phyloP scores from a whole-genome alignment of 2,329 filamentous ascomycete species.

The Colletotrichum sp. region DNA sequence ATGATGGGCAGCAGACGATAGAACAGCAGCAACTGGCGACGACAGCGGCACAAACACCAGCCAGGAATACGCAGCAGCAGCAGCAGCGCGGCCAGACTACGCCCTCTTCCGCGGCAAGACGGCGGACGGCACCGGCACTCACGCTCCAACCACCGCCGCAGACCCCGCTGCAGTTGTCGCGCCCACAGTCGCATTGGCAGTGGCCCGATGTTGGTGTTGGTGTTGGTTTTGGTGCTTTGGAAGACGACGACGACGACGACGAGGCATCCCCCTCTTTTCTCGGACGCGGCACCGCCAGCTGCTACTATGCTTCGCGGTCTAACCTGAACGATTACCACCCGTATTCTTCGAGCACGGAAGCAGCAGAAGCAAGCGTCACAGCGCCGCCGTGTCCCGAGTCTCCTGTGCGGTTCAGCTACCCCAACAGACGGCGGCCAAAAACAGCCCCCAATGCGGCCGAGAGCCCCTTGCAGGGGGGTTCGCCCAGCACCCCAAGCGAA shows the following conservation, averaged over 20 bases:
- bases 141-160: background rate
- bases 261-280: background rate
- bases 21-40: background rate
- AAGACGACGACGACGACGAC: background rate
- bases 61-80: background rate
- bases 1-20: background rate
- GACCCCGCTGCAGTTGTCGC: constrained; percentile 2
- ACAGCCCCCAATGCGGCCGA: constrained; percentile 8
- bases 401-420: constrained; percentile 19
- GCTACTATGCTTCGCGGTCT: background rate
- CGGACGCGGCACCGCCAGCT: background rate
- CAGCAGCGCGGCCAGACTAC: background rate
- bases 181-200: background rate
- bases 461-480: constrained; percentile 17
- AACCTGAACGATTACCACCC: background rate
- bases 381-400: constrained; percentile 1
- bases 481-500: constrained; percentile 14
- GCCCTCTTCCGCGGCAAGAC: background rate
- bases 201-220: background rate
- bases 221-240: background rate
- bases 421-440: constrained; percentile 14
- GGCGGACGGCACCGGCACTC: constrained; percentile 7
- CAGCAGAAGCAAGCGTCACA: background rate
- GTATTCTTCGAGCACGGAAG: background rate
- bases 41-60: background rate